These are phyloP conservation scores for Penicillium odoratum DNA, from an alignment of 495 filamentous ascomycete species.

Conservation along the genomic window DNA sequence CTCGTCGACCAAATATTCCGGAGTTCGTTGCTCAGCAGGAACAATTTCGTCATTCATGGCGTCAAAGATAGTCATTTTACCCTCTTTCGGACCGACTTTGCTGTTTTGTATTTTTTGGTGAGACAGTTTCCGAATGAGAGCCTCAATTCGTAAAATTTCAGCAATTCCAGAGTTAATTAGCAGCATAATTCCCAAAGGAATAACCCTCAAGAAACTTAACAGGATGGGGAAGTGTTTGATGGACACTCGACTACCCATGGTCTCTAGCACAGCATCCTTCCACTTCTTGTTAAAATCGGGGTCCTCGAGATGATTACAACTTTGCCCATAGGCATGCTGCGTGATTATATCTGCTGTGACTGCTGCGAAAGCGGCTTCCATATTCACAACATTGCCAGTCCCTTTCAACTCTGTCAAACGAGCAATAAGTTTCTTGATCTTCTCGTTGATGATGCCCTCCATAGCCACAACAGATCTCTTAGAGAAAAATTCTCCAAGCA, in stretches of 20 bases:
- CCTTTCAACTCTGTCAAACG: not conserved
- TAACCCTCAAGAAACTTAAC: not conserved
- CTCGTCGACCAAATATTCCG: slow-evolving; percentile 31
- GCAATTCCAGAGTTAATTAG: not conserved
- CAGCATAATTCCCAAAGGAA: too few species aligned
- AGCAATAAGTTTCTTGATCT: slow-evolving; percentile 5
- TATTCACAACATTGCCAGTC: slow-evolving; percentile 21
- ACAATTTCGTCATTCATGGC: slow-evolving; percentile 11
- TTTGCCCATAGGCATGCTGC: slow-evolving; percentile 36
- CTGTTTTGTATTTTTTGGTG: not conserved
- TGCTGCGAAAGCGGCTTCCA: slow-evolving; percentile 37
- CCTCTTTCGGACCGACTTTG: not conserved
- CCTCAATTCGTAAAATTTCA: not conserved
- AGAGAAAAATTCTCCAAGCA: not conserved
- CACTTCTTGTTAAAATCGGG: slow-evolving; percentile 8
- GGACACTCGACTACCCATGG: not conserved
- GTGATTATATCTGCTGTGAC: slow-evolving; percentile 48
- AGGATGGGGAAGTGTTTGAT: slow-evolving; percentile 1
- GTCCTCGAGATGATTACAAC: slow-evolving; percentile 16
- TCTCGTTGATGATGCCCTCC: not conserved
- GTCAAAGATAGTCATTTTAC: slow-evolving; percentile 13
- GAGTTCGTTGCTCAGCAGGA: slow-evolving; percentile 20
- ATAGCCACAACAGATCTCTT: not conserved
- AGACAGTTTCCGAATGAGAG: not conserved
- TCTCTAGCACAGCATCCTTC: slow-evolving; percentile 1